These are phyloP conservation scores for Manihot esculenta DNA, from an alignment of 441 rosid species.

Conservation along the genomic window DNA sequence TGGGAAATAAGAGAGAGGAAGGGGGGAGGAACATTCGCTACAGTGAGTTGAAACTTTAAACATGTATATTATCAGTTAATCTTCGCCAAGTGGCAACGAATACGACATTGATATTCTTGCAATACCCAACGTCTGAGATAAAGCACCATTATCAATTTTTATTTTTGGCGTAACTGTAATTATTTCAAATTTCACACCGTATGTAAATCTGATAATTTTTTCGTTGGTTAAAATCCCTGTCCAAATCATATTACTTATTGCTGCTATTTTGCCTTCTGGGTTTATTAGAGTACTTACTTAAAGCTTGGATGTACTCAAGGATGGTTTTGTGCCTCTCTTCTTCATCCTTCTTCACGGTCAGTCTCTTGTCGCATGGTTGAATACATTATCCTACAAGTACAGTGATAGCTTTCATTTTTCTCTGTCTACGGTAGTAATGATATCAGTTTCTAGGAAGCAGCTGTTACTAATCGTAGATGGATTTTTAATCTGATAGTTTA, in stretches of 20 bases:
- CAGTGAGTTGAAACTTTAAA: background rate
- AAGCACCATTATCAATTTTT: background rate
- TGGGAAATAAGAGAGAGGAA: background rate
- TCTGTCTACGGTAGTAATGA: background rate
- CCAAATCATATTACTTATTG: conserved; percentile 1
- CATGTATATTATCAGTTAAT: background rate
- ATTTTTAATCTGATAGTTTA: background rate
- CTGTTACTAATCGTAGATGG: background rate
- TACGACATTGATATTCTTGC: background rate
- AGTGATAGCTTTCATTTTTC: background rate
- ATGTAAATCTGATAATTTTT: background rate
- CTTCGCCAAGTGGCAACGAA: background rate
- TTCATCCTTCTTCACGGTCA: conserved; percentile 72
- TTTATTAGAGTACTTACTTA: conserved; percentile 59
- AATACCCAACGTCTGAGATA: background rate
- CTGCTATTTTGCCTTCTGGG: conserved; percentile 16
- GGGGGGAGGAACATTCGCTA: too few relatives aligned
- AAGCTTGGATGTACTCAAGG: conserved; percentile 93
- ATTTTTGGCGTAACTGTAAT: background rate
- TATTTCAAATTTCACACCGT: background rate
- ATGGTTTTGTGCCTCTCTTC: conserved; percentile 74
- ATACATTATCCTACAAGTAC: background rate
- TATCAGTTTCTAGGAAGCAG: background rate
- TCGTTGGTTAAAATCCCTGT: background rate
- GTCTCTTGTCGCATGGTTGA: conserved; percentile 21